Percentiles rank a stretch among this genome's conserved stretches.
Evolutionary conservation across 2,329 filamentous ascomycete species (phyloP).

Genomic region (Stagonosporopsis tanaceti): DNA sequence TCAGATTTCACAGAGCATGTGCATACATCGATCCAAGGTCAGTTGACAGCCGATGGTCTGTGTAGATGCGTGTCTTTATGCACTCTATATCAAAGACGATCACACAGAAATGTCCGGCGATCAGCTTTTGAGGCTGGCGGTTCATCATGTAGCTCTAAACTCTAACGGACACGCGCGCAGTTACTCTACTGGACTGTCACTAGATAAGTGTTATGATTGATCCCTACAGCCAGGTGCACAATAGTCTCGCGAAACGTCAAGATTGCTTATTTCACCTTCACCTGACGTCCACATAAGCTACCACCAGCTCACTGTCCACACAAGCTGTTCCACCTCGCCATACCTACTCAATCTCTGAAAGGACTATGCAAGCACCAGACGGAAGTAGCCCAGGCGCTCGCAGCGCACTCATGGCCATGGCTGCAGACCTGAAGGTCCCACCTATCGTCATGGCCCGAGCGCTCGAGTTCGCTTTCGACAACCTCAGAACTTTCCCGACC

Average conservation of each 20-base stretch:
- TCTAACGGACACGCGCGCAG: too few relatives aligned
- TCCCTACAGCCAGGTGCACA: background rate
- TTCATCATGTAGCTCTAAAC: too few relatives aligned
- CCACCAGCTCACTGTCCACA: background rate
- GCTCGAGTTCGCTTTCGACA: slow-evolving; percentile 7
- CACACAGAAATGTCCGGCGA: too few relatives aligned
- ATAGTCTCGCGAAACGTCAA: background rate
- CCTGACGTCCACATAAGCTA: background rate
- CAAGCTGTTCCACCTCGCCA: background rate
- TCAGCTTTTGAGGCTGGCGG: too few relatives aligned
- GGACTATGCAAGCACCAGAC: slow-evolving; percentile 1
- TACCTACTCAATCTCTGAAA: background rate
- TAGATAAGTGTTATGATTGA: too few relatives aligned
- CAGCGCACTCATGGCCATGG: background rate
- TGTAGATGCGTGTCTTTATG: too few relatives aligned
- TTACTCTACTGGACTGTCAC: too few relatives aligned
- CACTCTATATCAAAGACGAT: too few relatives aligned
- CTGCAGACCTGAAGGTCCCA: background rate
- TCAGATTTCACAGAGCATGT: too few relatives aligned
- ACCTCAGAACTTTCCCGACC: background rate
- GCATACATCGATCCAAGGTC: too few relatives aligned
- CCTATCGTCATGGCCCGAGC: background rate
- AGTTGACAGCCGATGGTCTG: too few relatives aligned
- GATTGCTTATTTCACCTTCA: background rate
- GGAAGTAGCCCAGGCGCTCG: slow-evolving; percentile 5